Evolutionary conservation across 2,329 filamentous ascomycete species (phyloP).

Genomic region (Xylariaceae sp.): DNA sequence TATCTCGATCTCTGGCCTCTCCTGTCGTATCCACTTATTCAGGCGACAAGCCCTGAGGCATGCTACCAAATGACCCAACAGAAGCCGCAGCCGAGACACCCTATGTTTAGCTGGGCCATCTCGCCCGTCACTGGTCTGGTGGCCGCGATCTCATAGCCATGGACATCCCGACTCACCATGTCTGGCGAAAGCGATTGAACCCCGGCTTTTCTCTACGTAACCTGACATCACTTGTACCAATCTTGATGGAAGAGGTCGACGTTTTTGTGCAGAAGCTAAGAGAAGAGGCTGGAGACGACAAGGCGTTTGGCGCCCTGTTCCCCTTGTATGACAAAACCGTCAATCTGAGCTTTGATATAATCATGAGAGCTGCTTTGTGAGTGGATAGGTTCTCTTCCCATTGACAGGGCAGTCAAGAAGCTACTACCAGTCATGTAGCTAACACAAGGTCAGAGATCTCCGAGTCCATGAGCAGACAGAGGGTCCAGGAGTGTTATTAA

Average conservation of each 20-base stretch:
- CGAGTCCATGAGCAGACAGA: slow-evolving; percentile 5
- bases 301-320: slow-evolving; percentile 9
- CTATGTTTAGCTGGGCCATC: slow-evolving; percentile 8
- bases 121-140: slow-evolving; percentile 6
- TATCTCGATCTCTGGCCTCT: slow-evolving; percentile 24
- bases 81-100: slow-evolving; percentile 10
- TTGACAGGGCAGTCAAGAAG: background rate
- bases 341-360: slow-evolving; percentile 15
- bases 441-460: slow-evolving; percentile 3
- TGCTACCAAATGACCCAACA: slow-evolving; percentile 13
- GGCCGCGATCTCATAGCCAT: slow-evolving; percentile 11
- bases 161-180: background rate
- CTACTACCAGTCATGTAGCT: background rate
- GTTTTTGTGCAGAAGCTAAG: slow-evolving; percentile 10
- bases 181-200: slow-evolving; percentile 14
- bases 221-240: background rate
- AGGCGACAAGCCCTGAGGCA: slow-evolving; percentile 1
- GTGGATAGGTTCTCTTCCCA: slow-evolving; percentile 1
- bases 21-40: slow-evolving; percentile 11
- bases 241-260: slow-evolving; percentile 10
- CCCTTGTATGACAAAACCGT: slow-evolving; percentile 11
- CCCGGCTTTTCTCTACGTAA: slow-evolving; percentile 9
- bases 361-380: slow-evolving; percentile 13
- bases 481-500: slow-evolving; percentile 4
- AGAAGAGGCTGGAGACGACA: slow-evolving; percentile 2